Percentiles rank a stretch among this genome's conserved stretches.
phyloP scores from a whole-genome alignment of 352 stramenopile genomes.

The Phytophthora rubi region DNA sequence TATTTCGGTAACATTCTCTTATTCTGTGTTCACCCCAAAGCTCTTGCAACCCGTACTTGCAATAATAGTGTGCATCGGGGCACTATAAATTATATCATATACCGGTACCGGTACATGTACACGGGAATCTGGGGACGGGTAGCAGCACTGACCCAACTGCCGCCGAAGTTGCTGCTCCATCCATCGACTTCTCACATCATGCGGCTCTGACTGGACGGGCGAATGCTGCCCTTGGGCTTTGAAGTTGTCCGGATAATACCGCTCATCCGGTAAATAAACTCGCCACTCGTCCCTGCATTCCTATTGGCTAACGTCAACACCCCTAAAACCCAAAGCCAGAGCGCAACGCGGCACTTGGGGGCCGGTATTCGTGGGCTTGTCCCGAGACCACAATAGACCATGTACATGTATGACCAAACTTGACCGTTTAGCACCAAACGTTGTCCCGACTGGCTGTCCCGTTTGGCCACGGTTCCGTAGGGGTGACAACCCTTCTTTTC shows the following conservation, averaged over 20 bases:
- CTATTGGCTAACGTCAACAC: conserved; percentile 7
- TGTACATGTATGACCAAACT: no score
- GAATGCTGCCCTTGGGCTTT: conserved; percentile 31
- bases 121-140: conserved; percentile 18
- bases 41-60: no score
- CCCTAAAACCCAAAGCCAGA: conserved; percentile 8
- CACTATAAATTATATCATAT: no score
- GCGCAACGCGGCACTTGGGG: not conserved
- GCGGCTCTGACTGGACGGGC: conserved; percentile 44
- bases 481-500: no score
- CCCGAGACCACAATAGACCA: no score
- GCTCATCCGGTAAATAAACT: conserved; percentile 15
- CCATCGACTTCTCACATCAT: conserved; percentile 37
- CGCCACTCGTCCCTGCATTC: not conserved
- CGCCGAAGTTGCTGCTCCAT: conserved; percentile 29
- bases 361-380: no score
- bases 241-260: conserved; percentile 24
- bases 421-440: no score
- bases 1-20: conserved; percentile 22
- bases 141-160: conserved; percentile 43
- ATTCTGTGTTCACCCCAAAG: not conserved
- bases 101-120: no score
- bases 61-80: conserved; percentile 28
- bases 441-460: no score
- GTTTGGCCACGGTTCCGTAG: no score